Conservation (phyloP, 495 filamentous ascomycete genomes). For the Neurospora sp. region DNA sequence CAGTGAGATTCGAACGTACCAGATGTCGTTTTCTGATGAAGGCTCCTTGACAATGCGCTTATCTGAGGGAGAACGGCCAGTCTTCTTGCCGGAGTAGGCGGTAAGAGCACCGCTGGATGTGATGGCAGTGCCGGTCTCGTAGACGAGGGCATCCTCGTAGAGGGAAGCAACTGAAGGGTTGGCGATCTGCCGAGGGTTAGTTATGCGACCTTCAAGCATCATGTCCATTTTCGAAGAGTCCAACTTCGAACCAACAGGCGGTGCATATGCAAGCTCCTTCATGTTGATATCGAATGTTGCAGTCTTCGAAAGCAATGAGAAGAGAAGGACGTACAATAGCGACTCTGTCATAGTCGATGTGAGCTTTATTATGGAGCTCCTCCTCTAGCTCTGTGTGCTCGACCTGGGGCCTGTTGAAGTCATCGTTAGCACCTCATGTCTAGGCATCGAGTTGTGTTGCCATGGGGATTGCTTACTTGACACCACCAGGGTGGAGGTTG, state of each 20-base stretch:
- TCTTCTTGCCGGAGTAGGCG: conserved; percentile 96
- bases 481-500: conserved; percentile 77
- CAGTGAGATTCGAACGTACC: conserved; percentile 58
- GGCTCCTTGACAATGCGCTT: conserved; percentile 95
- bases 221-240: not conserved
- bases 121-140: conserved; percentile 95
- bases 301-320: not conserved
- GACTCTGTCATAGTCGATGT: conserved; percentile 98
- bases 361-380: conserved; percentile 93
- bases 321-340: conserved; percentile 56
- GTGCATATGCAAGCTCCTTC: not conserved
- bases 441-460: conserved; percentile 9
- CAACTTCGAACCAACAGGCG: not conserved
- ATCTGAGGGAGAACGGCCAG: conserved; percentile 89
- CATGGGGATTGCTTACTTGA: conserved; percentile 55
- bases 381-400: conserved; percentile 94
- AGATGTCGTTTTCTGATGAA: conserved; percentile 79
- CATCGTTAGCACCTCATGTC: conserved; percentile 2
- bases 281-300: not conserved
- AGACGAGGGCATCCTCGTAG: conserved; percentile 98
- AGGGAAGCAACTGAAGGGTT: conserved; percentile 85
- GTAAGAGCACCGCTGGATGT: conserved; percentile 89
- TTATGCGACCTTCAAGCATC: conserved; percentile 8
- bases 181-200: conserved; percentile 51
- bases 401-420: conserved; percentile 52